Percentiles rank a stretch among this genome's conserved stretches.
Evolutionary conservation across 2,329 filamentous ascomycete genomes (phyloP).

Genomic region (Curvularia spicifera): DNA sequence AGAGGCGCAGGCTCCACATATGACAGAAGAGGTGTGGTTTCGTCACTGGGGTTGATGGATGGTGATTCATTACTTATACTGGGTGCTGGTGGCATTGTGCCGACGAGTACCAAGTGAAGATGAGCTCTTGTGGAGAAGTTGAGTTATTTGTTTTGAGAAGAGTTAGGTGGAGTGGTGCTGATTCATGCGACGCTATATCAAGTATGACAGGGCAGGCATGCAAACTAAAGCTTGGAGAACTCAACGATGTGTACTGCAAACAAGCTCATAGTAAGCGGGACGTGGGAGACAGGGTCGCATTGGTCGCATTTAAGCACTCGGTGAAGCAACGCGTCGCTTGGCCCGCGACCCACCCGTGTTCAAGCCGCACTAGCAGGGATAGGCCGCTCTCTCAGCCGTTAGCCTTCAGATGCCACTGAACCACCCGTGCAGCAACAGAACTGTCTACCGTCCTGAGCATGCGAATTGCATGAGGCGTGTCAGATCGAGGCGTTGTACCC

Average conservation of each 20-base stretch:
- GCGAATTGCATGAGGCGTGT: background rate
- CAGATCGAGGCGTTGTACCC: background rate
- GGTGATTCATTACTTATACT: background rate
- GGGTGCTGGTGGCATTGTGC: slow-evolving; percentile 8
- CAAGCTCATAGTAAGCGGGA: background rate
- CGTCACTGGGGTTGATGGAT: slow-evolving; percentile 20
- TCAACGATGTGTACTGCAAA: background rate
- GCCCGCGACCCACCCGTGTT: background rate
- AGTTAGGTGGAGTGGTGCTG: background rate
- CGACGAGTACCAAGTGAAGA: background rate
- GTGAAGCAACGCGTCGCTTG: slow-evolving; percentile 10
- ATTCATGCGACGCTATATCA: background rate
- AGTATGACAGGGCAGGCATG: background rate
- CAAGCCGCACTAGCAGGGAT: slow-evolving; percentile 12
- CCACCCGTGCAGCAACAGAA: background rate
- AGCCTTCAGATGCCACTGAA: background rate
- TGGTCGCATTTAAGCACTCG: slow-evolving; percentile 1
- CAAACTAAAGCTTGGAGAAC: background rate
- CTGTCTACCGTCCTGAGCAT: background rate
- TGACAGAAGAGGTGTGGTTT: slow-evolving; percentile 41
- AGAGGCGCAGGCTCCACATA: slow-evolving; percentile 25
- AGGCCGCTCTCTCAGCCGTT: background rate
- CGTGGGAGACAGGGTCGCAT: slow-evolving; percentile 1
- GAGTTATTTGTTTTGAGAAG: background rate
- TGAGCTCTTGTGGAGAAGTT: background rate